Evolutionary conservation across 345 rosid species (phyloP), one percentile per base, ranked within the genome.

Genomic region (Syzygium aqueum): DNA sequence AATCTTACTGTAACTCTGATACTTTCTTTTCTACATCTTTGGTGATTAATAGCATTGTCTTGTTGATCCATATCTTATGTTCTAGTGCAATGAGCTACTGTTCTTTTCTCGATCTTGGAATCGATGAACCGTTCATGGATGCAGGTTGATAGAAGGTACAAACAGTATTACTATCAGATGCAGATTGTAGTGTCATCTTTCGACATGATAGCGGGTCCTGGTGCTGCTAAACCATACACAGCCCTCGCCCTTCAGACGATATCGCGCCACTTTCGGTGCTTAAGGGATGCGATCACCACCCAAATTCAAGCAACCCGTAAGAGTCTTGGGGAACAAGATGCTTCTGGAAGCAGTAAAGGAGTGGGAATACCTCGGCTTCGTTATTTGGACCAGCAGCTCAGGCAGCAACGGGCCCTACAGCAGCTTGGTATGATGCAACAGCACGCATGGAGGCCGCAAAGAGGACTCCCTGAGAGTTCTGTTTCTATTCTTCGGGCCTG

Each of bases 81-180:
- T 15, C 37, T 33, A 73, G 25, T 33, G 80, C 80, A 4, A 65
- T 7, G 80, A 19, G 49, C 46, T 19, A 73, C 49, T 73, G 10
- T 53, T 53, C 57, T 54, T 40, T 67, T 67, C 49, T 17, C 49
- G 8, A 33, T 33, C 80, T 73, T 73, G 80, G 80, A 73, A 73
- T 33, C 25, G 19, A 56, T 73, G 49, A 67, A 73, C 30, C 50
- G 43, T 50, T 77, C 87, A 33, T 87, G 85, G 46, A 87, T 40
- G 85, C 92, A 97, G 99, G 99, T 97, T 84, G 99, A 97, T 90
- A 93, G 94, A 89, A 93, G 94, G 92, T 97, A 96, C 95, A 97
- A 94, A 89, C 99, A 95, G 89, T 97, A 97, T 88, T 92, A 93
- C 93, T 97, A 97, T 86, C 98, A 97, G 94, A 96, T 97, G 99